Conservation (phyloP, 1,284 basidiomycete species). For the Leccinum griseonigrum region DNA sequence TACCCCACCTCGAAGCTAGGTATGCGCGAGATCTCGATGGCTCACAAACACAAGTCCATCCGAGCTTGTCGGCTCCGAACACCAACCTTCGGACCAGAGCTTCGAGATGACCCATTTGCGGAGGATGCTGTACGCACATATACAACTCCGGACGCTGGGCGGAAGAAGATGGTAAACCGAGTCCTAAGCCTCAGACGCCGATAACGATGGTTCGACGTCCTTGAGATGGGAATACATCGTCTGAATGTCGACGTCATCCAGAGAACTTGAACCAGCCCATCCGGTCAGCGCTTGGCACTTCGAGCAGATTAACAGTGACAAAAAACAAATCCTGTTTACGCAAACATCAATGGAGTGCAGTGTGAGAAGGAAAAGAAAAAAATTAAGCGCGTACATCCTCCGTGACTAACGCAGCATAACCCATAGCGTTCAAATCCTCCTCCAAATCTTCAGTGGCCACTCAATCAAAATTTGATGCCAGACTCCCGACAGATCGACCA, state of each 20-base stretch:
- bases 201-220: slow-evolving; percentile 65
- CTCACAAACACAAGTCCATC: slow-evolving; percentile 67
- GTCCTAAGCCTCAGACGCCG: slow-evolving; percentile 70
- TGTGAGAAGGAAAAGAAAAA: neutral
- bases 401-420: slow-evolving; percentile 64
- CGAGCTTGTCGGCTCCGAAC: slow-evolving; percentile 61
- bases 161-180: slow-evolving; percentile 69
- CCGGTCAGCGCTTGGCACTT: slow-evolving; percentile 73
- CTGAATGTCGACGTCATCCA: slow-evolving; percentile 69
- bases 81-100: slow-evolving; percentile 58
- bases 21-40: slow-evolving; percentile 67
- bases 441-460: slow-evolving; percentile 67
- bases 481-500: slow-evolving; percentile 45
- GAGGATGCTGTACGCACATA: slow-evolving; percentile 69
- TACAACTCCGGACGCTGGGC: slow-evolving; percentile 67
- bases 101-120: slow-evolving; percentile 75
- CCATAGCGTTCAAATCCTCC: slow-evolving; percentile 72
- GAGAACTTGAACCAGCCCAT: slow-evolving; percentile 68
- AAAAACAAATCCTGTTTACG: slow-evolving; percentile 59
- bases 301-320: slow-evolving; percentile 69
- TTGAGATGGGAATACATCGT: slow-evolving; percentile 69
- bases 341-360: slow-evolving; percentile 7
- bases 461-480: slow-evolving; percentile 66
- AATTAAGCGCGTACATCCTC: slow-evolving; percentile 54
- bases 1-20: slow-evolving; percentile 45